phyloP scores from a whole-genome alignment of 2,329 filamentous ascomycete species.

The Alternaria sp. region DNA sequence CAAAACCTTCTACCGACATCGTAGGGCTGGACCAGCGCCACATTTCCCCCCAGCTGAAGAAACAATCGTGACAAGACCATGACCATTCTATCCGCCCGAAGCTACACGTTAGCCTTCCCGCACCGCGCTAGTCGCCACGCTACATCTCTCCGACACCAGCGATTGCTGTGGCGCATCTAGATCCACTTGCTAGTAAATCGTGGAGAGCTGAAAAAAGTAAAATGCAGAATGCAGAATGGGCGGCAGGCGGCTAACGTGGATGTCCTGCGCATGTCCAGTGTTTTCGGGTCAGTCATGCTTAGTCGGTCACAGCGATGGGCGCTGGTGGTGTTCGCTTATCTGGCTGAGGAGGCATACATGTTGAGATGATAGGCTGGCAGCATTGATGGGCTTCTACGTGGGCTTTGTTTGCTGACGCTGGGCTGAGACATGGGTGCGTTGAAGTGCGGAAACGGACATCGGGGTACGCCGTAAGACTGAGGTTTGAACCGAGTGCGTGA shows the following conservation, averaged over 20 bases:
- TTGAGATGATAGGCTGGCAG: neutral
- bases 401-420: neutral
- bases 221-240: neutral
- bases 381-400: neutral
- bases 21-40: neutral
- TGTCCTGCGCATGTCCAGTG: neutral
- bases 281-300: neutral
- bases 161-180: neutral
- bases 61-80: neutral
- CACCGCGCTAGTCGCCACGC: neutral
- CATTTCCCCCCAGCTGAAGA: neutral
- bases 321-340: neutral
- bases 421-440: neutral
- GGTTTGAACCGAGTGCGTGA: neutral
- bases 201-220: conserved; percentile 3
- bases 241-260: neutral
- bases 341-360: neutral
- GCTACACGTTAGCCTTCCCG: neutral
- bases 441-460: neutral
- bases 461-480: neutral
- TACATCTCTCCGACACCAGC: neutral
- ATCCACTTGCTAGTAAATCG: neutral
- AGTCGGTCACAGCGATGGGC: neutral
- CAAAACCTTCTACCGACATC: neutral
- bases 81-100: neutral